Evolutionary conservation across 2,329 filamentous ascomycete species (phyloP), one percentile per base, ranked within the genome.

Genomic region (Fusarium sp.): DNA sequence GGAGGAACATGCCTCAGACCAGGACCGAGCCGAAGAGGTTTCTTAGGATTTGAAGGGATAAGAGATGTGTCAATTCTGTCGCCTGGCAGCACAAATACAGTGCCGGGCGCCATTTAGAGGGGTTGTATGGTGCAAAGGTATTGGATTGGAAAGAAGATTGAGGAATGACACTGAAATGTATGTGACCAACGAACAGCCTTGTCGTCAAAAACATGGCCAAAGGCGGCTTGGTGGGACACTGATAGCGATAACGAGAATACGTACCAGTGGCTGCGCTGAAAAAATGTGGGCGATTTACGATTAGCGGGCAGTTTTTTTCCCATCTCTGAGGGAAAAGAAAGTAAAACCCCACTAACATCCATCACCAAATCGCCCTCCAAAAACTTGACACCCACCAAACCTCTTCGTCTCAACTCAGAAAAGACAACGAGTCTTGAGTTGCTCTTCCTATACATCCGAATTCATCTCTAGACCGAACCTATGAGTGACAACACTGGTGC

Each of bases 1-100:
- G 92, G 91, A 41, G 92, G 92, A 61, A 93, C 88, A 78, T 96
- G 90, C 63, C 91, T 91, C 58, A 97, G 85, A 55, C 94, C 94
- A 17, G 93, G 92, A 27, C 94, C 94, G 25, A 97, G 85, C 56
- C 92, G 92, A 66, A 97, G 83, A 37, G 93, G 88, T 64, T 88
- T 83, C 71, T 90, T 92, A 46, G 85, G 84, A 65, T 90, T 85
- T 29, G 87, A 87, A 4, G 93, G 92, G 36, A 97, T 84, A 35
- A 86, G 80, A 25, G 86, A 83, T 2, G 86, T 77, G 59, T 92
- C 87, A 43, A 97, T 85, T 31, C 81, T 76, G 72, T 97, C 94
- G 69, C 96, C 94, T 1, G 96, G 96, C 9, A 98, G 87, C 63
- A 97, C 87, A 65, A 95, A 82, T 45, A 81, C 80, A n/a, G 83